These are phyloP conservation scores for Myxozyma sirexii DNA, from an alignment of 805 yeast species.

Conservation along the genomic window DNA sequence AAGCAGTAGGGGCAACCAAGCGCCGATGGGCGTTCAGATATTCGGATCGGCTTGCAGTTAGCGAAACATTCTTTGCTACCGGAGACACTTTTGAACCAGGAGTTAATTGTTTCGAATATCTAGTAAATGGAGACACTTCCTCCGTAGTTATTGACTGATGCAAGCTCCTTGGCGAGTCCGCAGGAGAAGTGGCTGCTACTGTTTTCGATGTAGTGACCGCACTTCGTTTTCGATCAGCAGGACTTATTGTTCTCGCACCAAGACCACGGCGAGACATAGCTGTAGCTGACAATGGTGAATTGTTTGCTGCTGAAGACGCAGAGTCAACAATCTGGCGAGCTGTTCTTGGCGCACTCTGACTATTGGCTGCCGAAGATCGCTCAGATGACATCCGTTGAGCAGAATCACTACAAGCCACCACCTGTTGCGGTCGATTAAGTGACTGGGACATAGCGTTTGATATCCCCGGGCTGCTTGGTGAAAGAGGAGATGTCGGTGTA, in stretches of 20 bases:
- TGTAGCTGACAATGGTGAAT: background rate
- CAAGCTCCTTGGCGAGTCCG: too few relatives aligned
- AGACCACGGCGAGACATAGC: constrained; percentile 8
- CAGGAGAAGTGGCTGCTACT: background rate
- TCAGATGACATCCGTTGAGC: background rate
- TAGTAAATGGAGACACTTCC: too few relatives aligned
- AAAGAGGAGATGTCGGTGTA: constrained; percentile 4
- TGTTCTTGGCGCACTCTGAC: background rate
- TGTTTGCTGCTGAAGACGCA: background rate
- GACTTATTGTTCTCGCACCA: constrained; percentile 23
- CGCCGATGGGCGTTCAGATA: background rate
- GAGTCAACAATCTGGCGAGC: background rate
- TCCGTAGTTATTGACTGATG: too few relatives aligned
- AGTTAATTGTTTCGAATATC: too few relatives aligned
- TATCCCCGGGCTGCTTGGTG: constrained; percentile 10
- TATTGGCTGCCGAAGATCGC: background rate
- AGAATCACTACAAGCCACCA: background rate
- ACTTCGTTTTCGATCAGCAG: constrained; percentile 12
- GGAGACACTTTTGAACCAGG: too few relatives aligned
- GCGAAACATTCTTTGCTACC: background rate
- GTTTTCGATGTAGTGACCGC: background rate
- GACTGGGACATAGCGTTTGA: constrained; percentile 6
- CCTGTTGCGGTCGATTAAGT: background rate
- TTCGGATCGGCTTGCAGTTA: background rate
- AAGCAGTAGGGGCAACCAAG: background rate